Conservation (phyloP, 2,329 filamentous ascomycete genomes). For the Fusarium luffae region DNA sequence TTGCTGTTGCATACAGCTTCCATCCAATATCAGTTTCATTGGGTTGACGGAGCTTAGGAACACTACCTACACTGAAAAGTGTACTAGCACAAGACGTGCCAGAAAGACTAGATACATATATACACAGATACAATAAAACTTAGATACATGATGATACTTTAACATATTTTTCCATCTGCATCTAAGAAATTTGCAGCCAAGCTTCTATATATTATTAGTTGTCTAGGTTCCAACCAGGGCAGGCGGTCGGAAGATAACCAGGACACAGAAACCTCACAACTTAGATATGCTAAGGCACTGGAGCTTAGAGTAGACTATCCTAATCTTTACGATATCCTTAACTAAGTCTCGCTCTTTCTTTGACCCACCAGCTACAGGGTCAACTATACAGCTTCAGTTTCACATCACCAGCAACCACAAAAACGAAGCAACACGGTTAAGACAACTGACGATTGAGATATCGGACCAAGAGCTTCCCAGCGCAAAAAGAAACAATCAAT, state of each 20-base stretch:
- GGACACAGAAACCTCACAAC: neutral
- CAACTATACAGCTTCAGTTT: neutral
- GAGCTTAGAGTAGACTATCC: neutral
- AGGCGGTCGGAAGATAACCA: neutral
- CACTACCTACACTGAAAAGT: no score
- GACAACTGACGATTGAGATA: neutral
- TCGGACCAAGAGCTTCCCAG: neutral
- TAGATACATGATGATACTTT: no score
- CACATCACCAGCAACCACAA: neutral
- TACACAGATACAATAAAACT: no score
- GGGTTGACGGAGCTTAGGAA: no score
- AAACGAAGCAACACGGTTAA: neutral
- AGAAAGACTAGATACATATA: no score
- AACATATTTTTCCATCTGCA: neutral
- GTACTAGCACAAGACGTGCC: no score
- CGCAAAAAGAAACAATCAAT: neutral
- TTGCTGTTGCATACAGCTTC: no score
- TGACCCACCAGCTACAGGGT: neutral
- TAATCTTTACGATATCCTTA: no score
- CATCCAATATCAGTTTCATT: no score
- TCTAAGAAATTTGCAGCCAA: neutral
- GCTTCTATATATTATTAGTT: neutral
- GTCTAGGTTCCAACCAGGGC: no score
- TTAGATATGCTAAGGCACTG: no score
- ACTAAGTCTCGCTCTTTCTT: no score